These are phyloP conservation scores for Lophiotrema nucula DNA, from an alignment of 495 filamentous ascomycete species.

Conservation along the genomic window DNA sequence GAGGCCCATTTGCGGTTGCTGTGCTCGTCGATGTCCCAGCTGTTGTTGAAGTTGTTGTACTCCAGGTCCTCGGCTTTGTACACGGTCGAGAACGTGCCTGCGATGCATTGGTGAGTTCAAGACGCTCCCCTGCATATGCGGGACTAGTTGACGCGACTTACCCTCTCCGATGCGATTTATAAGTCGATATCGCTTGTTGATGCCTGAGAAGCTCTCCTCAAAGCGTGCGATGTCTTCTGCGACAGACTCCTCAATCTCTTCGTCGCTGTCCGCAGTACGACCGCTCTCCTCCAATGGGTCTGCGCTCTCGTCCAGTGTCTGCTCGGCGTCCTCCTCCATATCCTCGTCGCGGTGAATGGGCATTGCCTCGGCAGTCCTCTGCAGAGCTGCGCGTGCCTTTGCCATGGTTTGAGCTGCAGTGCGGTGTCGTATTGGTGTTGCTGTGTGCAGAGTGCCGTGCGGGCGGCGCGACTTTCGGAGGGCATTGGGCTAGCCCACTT, in stretches of 20 bases:
- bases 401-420: conserved; percentile 12
- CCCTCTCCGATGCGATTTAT: conserved; percentile 98
- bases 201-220: conserved; percentile 76
- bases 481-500: not conserved
- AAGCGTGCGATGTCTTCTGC: conserved; percentile 84
- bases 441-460: not conserved
- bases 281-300: conserved; percentile 45
- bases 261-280: conserved; percentile 40
- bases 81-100: conserved; percentile 95
- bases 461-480: not conserved
- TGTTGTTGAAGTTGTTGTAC: conserved; percentile 79
- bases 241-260: conserved; percentile 68
- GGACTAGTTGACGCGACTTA: conserved; percentile 41
- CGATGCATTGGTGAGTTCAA: conserved; percentile 23
- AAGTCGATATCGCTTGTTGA: conserved; percentile 76
- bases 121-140: conserved; percentile 17
- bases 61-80: conserved; percentile 97
- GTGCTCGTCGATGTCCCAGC: conserved; percentile 75
- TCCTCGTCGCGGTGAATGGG: conserved; percentile 48
- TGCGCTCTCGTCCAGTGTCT: conserved; percentile 46
- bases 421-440: conserved; percentile 7
- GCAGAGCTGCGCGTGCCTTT: conserved; percentile 16
- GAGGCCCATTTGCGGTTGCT: conserved; percentile 62
- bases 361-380: conserved; percentile 36
- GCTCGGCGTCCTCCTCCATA: conserved; percentile 42